Percentiles rank a stretch among this genome's conserved stretches.
phyloP scores from a whole-genome alignment of 2,329 filamentous ascomycete species.

The Aspergillus aculeatinus region DNA sequence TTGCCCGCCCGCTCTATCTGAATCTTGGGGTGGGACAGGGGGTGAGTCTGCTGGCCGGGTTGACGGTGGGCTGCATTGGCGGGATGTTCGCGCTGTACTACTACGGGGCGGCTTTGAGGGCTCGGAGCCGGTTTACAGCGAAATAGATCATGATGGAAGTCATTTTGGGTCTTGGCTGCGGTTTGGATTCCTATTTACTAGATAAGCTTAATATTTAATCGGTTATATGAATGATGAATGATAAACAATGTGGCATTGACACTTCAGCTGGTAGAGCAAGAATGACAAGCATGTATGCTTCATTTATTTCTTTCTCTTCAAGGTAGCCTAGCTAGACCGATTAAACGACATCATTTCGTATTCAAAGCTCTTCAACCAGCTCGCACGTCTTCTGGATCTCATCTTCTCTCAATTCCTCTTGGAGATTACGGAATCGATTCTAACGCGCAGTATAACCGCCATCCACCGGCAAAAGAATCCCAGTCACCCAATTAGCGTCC shows the following conservation, averaged over 20 bases:
- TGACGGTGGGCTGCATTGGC: conserved; percentile 26
- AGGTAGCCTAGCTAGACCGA: no score
- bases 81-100: conserved; percentile 20
- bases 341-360: no score
- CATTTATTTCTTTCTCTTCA: no score
- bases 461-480: conserved; percentile 47
- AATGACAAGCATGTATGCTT: no score
- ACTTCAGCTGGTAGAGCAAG: not conserved
- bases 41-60: conserved; percentile 34
- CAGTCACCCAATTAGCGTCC: conserved; percentile 49
- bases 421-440: not conserved
- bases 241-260: no score
- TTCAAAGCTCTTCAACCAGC: no score
- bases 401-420: no score
- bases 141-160: not conserved
- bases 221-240: no score
- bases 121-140: conserved; percentile 6
- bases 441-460: conserved; percentile 42
- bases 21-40: conserved; percentile 30
- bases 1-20: conserved; percentile 26
- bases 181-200: no score
- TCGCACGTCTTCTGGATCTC: no score
- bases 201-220: no score
- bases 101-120: conserved; percentile 15
- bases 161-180: no score